Conservation (phyloP, 495 filamentous ascomycete genomes). For the Hyaloscypha hepaticicola region DNA sequence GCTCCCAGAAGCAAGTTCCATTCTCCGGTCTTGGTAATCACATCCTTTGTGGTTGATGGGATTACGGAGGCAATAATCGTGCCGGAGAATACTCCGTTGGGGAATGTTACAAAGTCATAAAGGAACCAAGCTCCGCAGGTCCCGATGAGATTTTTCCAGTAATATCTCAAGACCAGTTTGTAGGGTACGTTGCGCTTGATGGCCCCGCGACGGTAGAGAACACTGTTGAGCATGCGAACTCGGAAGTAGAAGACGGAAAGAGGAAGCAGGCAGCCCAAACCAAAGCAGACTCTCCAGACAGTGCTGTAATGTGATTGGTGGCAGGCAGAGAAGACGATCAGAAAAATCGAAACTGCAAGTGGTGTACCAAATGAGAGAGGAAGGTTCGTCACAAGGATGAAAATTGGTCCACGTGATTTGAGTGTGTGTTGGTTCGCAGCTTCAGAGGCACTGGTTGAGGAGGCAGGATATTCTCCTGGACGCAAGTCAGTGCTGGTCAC, state of each 20-base stretch:
- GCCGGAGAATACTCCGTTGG: constrained; percentile 50
- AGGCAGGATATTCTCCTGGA: constrained; percentile 47
- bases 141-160: constrained; percentile 50
- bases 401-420: constrained; percentile 48
- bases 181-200: constrained; percentile 50
- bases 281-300: constrained; percentile 47
- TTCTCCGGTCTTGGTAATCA: constrained; percentile 41
- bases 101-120: constrained; percentile 50
- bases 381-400: constrained; percentile 55
- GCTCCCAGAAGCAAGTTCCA: constrained; percentile 51
- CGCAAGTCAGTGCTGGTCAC: neutral
- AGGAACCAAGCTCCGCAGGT: constrained; percentile 53
- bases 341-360: constrained; percentile 46
- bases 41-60: constrained; percentile 32
- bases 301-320: constrained; percentile 42
- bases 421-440: constrained; percentile 46
- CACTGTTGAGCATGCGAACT: constrained; percentile 51
- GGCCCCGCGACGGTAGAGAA: constrained; percentile 48
- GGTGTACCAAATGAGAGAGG: constrained; percentile 50
- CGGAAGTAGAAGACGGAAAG: constrained; percentile 54
- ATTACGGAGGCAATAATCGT: constrained; percentile 49
- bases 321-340: neutral
- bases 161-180: constrained; percentile 42
- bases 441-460: constrained; percentile 44
- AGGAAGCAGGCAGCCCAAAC: constrained; percentile 50